Evolutionary conservation across 169 alveolate genomes (phyloP).

Genomic region (Cyclospora cayetanensis): DNA sequence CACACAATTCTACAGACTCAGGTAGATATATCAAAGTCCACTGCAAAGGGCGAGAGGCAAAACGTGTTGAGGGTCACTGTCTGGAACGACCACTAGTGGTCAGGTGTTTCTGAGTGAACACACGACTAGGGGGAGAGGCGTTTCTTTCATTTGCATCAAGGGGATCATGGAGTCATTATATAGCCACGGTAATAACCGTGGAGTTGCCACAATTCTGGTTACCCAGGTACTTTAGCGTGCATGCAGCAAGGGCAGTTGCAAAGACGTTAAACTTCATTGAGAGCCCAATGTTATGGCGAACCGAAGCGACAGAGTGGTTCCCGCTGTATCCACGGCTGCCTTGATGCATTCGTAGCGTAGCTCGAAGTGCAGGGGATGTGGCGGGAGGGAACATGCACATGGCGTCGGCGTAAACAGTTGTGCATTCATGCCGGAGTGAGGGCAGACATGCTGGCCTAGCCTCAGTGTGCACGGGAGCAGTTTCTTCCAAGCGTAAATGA

Average conservation of each 20-base stretch:
- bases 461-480: too few species aligned
- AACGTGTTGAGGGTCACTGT: too few species aligned
- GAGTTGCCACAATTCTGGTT: background rate
- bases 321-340: background rate
- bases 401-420: background rate
- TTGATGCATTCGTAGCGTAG: too few species aligned
- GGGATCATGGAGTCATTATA: background rate
- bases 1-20: slow-evolving; percentile 67
- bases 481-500: too few species aligned
- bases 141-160: background rate
- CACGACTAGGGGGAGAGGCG: background rate
- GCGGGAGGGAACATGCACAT: background rate
- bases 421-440: too few species aligned
- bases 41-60: background rate
- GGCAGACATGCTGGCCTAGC: too few species aligned
- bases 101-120: background rate
- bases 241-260: background rate
- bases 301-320: background rate
- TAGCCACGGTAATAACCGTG: background rate
- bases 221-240: background rate
- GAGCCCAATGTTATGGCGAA: too few species aligned
- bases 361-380: background rate
- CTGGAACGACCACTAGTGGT: too few species aligned
- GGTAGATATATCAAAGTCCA: slow-evolving; percentile 1
- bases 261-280: background rate